Evolutionary conservation across 176 grass and related monocot genomes (phyloP), one percentile per base, ranked within the genome.

Genomic region (Puya raimondii): DNA sequence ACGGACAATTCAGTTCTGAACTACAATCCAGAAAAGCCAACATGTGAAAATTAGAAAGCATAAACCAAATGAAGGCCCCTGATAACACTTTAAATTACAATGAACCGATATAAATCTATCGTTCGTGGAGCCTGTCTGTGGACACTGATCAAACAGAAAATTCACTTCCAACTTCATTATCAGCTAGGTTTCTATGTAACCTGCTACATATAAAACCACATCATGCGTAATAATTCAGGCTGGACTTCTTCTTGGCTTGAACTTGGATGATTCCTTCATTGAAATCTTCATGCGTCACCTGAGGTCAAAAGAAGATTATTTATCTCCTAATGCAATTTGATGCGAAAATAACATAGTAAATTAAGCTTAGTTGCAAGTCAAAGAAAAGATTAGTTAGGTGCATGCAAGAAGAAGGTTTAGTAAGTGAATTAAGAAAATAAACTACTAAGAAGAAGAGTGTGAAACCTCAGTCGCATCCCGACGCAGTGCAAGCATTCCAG

Each of bases 261-360:
- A 96, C 88, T 79, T 96, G 92, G 67, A 96, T 89, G 57, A 96
- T 92, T 22, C 92, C 92, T 73, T 96, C 92, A 15, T 89, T 92
- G 71, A 96, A 89, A 85, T 96, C 92, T 64, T 96, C 92, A 23
- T 96, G 92, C 7, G 84, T 92, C 49, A 96, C 86, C 88, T 96
- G 67, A 47, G 16, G 64, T 85, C 23, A 59, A 16, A 54, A 42
- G 33, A 42, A 42, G 4, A 59, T 21, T 18, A 22, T 59, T 59
- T 59, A 13, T 16, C 13, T 17, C 13, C n/a, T 15, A 17, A 13
- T 15, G 53, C n/a, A 57, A 57, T 57, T 57, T 57, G 33, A 42
- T 42, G 33, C 3, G 6, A 42, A 42, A 42, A 42, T 42, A 42
- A 42, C 33, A 6, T 6, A 42, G 33, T 42, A 7, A 42, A 42